Evolutionary conservation across 345 rosid species (phyloP), one percentile per base, ranked within the genome.

Genomic region (Garcia nutans): DNA sequence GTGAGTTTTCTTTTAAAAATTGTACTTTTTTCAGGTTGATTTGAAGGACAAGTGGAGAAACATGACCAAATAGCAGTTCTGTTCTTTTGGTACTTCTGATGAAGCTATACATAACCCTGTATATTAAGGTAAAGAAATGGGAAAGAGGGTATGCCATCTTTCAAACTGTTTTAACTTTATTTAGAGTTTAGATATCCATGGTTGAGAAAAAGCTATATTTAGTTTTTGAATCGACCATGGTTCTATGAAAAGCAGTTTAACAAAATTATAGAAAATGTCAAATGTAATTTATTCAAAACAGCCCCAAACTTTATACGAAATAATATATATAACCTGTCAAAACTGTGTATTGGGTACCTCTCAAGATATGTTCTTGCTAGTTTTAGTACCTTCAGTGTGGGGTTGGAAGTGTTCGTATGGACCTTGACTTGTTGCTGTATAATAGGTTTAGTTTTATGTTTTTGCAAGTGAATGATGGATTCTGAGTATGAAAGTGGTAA

Each of bases 21-120:
- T 19, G 59, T 22, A 28, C 31, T 76, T 33, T 72, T 28, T 50
- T 77, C 74, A 88, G 90, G 91, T 83, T 63, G 90, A 89, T 80
- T 80, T 91, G 76, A 91, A 91, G 81, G 93, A 91, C 74, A 88
- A 89, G 31, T 91, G 96, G 96, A 85, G 93, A 77, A 89, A 87
- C 59, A 47, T 87, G 92, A 76, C 61, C 15, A 74, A 69, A 59
- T 76, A 73, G 31, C 10, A 44, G 42, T 26, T 1, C 23, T 17
- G 22, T 10, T 50, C 19, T 54, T 52, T 54, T 65, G 16, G 33
- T 24, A n/a, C 0, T 59, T 17, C 17, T 42, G 70, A 65, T 65
- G 52, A 20, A 65, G 70, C 11, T 65, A 65, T 42, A 28, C 2
- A 28, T 65, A 10, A n/a, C 8, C 3, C 10, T 33, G 2, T 65